Evolutionary conservation across 306 rosid species (phyloP), one percentile per base, ranked within the genome.

Genomic region (Lupinus albus): DNA sequence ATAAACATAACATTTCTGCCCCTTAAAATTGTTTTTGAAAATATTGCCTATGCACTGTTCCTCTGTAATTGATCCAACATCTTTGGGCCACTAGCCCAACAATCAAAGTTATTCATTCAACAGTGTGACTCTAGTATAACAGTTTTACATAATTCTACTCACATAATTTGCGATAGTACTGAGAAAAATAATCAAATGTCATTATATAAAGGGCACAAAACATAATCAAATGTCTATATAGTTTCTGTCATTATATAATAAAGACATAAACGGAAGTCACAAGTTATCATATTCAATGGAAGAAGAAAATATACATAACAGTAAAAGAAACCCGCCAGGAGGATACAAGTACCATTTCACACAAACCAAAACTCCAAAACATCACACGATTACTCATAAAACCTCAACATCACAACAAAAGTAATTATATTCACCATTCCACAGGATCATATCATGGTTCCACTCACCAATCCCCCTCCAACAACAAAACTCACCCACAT

Each of bases 391-490:
- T 73, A 66, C 51, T 66, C 78, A 74, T 11, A 30, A 33, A 61
- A 64, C 30, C 7, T 25, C 51, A 53, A 10, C 33, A 56, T 3
- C 41, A 25, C 35, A 76, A 73, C 12, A 48, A 76, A 39, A 75
- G 70, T 14, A 48, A 1, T 8, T 58, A 48, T 58, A 48, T 28
- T 6, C 14, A 46, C 49, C 1, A 38, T 35, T 38, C 38, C 41
- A 62, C 64, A 30, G 9, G 12, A 39, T 76, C 49, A 73, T 14
- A 81, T 17, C 32, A 61, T 48, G 17, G 35, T 51, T 55, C 64
- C 72, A 38, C 63, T 41, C 39, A 73, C 21, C 63, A 81, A 73
- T 47, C 32, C 67, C 57, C 51, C 41, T 51, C 76, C 85, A 21
- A 80, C 30, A 68, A 70, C 79, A 57, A 74, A 49, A 10, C 52